Evolutionary conservation across 805 yeast species (phyloP).

Genomic region (Lipomyces anomalus): DNA sequence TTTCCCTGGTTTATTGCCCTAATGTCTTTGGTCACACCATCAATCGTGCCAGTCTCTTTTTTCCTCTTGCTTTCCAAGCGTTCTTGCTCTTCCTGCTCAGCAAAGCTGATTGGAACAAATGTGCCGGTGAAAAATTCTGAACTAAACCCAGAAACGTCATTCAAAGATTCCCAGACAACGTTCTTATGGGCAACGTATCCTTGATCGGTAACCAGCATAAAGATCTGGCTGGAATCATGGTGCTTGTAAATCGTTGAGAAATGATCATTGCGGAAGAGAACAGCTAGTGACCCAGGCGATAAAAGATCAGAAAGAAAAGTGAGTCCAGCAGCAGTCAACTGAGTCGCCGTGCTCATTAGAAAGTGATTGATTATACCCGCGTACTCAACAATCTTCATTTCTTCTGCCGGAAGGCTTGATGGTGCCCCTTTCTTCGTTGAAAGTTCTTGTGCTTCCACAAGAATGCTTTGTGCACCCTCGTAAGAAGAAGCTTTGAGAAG

Average conservation of each 20-base stretch:
- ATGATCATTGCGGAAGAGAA: conserved; percentile 87
- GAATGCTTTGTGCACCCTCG: conserved; percentile 55
- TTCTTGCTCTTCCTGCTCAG: conserved; percentile 9
- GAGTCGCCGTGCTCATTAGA: conserved; percentile 61
- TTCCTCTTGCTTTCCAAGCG: neutral
- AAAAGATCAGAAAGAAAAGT: conserved; percentile 41
- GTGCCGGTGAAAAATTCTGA: conserved; percentile 65
- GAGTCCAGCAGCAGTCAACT: conserved; percentile 68
- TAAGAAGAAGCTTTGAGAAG: conserved; percentile 43
- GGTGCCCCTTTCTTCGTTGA: conserved; percentile 10
- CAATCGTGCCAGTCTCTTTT: conserved; percentile 1
- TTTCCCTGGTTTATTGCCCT: neutral
- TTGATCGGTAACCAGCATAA: conserved; percentile 65
- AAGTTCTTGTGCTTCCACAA: conserved; percentile 45
- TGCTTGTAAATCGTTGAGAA: conserved; percentile 58
- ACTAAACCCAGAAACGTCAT: conserved; percentile 59
- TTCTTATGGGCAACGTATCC: conserved; percentile 47
- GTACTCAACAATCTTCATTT: conserved; percentile 12
- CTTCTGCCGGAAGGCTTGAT: conserved; percentile 9
- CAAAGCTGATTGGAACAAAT: conserved; percentile 42
- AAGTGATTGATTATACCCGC: conserved; percentile 39
- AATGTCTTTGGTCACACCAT: conserved; percentile 9
- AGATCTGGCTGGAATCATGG: conserved; percentile 42
- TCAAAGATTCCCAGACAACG: conserved; percentile 80
- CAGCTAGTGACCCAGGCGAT: conserved; percentile 50